Evolutionary conservation across 2,329 filamentous ascomycete genomes (phyloP).

Genomic region (Rutstroemia sp.): DNA sequence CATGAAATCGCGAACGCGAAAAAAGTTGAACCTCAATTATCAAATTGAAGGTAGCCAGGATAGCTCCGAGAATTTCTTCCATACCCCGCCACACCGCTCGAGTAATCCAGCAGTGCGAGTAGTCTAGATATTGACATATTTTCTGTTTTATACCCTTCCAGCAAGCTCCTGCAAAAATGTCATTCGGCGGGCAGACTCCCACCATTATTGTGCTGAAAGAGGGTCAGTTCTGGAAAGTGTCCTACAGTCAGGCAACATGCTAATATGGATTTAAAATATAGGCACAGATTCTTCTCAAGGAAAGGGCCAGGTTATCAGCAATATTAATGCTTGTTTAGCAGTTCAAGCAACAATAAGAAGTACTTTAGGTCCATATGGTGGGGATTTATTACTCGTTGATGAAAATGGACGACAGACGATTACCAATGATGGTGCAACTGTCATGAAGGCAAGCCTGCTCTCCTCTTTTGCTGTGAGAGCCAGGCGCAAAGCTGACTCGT

Average conservation of each 20-base stretch:
- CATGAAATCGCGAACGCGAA: constrained; percentile 10
- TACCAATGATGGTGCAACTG: constrained; percentile 97
- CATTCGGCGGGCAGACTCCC: constrained; percentile 94
- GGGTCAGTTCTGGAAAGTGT: constrained; percentile 51
- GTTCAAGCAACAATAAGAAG: constrained; percentile 94
- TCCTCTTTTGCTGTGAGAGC: not conserved
- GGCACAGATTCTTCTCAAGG: constrained; percentile 97
- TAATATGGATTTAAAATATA: constrained; percentile 33
- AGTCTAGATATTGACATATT: not conserved
- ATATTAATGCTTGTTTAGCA: constrained; percentile 96
- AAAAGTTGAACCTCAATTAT: constrained; percentile 9
- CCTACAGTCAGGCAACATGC: constrained; percentile 6
- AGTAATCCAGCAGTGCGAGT: not conserved
- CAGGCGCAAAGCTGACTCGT: constrained; percentile 12
- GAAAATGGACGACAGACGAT: constrained; percentile 94
- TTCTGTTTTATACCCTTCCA: not conserved
- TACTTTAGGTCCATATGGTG: constrained; percentile 92
- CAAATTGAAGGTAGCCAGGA: not conserved
- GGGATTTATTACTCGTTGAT: constrained; percentile 92
- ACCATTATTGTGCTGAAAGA: constrained; percentile 98
- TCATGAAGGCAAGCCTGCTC: constrained; percentile 73
- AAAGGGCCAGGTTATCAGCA: constrained; percentile 92
- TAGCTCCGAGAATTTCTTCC: constrained; percentile 1
- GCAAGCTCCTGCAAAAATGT: constrained; percentile 49
- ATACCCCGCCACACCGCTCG: constrained; percentile 3